Percentiles rank a stretch among this genome's conserved stretches.
phyloP scores from a whole-genome alignment of 306 rosid genomes.

The Vicia faba region DNA sequence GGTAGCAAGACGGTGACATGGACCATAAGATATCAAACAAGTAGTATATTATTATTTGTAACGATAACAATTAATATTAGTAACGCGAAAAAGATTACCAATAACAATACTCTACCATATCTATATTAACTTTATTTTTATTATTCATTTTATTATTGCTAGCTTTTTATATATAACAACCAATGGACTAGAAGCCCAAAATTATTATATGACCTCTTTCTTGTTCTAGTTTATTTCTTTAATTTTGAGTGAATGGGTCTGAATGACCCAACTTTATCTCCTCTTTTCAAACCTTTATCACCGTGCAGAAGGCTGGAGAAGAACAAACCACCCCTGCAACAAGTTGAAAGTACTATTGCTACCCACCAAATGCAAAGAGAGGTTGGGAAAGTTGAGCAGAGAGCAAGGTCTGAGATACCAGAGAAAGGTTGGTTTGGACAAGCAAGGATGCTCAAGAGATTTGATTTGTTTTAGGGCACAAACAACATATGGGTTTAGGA shows the following conservation, averaged over 20 bases:
- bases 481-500: neutral
- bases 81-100: too few relatives aligned
- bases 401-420: neutral
- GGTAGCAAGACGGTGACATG: too few relatives aligned
- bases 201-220: neutral
- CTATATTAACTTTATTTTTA: neutral
- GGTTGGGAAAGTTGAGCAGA: neutral
- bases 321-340: neutral
- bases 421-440: neutral
- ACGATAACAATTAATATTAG: too few relatives aligned
- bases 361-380: neutral
- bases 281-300: neutral
- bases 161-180: slow-evolving; percentile 2
- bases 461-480: neutral
- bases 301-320: neutral
- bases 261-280: neutral
- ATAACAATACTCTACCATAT: too few relatives aligned
- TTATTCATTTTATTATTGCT: neutral
- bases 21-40: too few relatives aligned
- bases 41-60: too few relatives aligned
- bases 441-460: neutral
- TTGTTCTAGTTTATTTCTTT: neutral
- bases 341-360: neutral
- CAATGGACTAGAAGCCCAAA: neutral
- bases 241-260: neutral